Evolutionary conservation across 441 rosid genomes (phyloP), one percentile per base, ranked within the genome.

Genomic region (Populus hybrid): DNA sequence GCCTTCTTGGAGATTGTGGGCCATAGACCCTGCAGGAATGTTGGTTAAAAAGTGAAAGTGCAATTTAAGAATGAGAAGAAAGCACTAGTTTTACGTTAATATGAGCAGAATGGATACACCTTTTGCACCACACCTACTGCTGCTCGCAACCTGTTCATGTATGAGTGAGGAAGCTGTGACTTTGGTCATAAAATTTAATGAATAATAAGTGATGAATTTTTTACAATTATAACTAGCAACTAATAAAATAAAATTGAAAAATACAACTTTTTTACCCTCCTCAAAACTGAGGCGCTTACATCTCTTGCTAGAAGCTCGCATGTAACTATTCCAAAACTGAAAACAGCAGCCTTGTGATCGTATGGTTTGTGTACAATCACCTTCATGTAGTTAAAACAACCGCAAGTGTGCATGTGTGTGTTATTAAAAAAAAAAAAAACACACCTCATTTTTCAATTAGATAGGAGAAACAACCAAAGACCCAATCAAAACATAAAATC

Each of bases 301-400:
- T 96, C 97, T 73, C 98, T 97, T 2, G 98, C 91, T 83, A 94
- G 87, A 81, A 96, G 92, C 85, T 96, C 98, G 98, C 98, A 96
- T 24, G 93, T 61, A 46, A 89, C 93, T 67, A 94, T 89, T 36
- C 92, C 98, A 79, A 93, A 96, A 83, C 98, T 96, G 83, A 94
- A 96, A 72, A 92, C 87, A 85, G 94, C 99, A 70, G 95, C 98
- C 87, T 86, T 96, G 81, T 93, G 88, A 85, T 94, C 93, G 76
- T 96, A 94, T 23, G 92, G 95, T 76, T 87, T 92, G 89, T 94
- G 99, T 81, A 90, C 97, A 80, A 96, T 94, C 73, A 96, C 98
- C 99, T 96, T 82, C 86, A 84, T 77, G 79, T 81, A 85, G 64
- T 61, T 35, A 84, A 85, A 83, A 72, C 81, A 73, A 66, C 10